Evolutionary conservation across 352 stramenopile genomes (phyloP).

Genomic region (Phytophthora gonapodyides): DNA sequence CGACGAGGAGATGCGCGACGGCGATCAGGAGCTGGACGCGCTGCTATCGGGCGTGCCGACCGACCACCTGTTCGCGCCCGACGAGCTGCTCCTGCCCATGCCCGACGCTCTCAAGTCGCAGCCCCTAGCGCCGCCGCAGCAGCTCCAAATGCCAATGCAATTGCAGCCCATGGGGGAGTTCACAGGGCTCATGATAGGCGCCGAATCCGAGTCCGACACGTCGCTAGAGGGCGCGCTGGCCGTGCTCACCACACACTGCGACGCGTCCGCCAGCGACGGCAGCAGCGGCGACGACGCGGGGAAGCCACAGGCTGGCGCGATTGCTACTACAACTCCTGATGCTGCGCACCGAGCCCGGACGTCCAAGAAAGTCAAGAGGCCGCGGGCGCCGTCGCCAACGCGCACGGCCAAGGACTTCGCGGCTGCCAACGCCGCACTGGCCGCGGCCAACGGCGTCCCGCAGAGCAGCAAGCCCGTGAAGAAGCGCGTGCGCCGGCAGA

Average conservation of each 20-base stretch:
- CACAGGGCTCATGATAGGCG: conserved; percentile 23
- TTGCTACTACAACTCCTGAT: neutral
- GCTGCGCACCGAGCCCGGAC: conserved; percentile 1
- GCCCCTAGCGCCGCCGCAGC: neutral
- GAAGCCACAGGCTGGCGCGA: neutral
- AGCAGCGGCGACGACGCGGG: conserved; percentile 15
- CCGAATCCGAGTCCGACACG: conserved; percentile 12
- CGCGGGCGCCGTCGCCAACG: conserved; percentile 24
- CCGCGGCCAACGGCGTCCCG: conserved; percentile 4
- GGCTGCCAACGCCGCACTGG: conserved; percentile 11
- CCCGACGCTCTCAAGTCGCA: conserved; percentile 17
- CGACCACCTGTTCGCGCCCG: conserved; percentile 23
- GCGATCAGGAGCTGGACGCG: conserved; percentile 25
- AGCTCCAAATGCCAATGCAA: no score
- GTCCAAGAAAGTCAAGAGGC: conserved; percentile 31
- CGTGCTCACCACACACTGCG: conserved; percentile 31
- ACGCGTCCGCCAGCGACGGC: conserved; percentile 21
- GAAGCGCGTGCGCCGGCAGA: conserved; percentile 47
- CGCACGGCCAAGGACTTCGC: conserved; percentile 27
- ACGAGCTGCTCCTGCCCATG: conserved; percentile 20
- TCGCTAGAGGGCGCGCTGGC: conserved; percentile 30
- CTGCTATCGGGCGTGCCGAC: conserved; percentile 29
- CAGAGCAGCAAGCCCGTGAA: conserved; percentile 33
- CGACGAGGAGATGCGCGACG: conserved; percentile 24
- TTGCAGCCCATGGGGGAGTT: conserved; percentile 21